Evolutionary conservation across 1,284 basidiomycete species (phyloP).

Genomic region (Xerocomus minutiporus): DNA sequence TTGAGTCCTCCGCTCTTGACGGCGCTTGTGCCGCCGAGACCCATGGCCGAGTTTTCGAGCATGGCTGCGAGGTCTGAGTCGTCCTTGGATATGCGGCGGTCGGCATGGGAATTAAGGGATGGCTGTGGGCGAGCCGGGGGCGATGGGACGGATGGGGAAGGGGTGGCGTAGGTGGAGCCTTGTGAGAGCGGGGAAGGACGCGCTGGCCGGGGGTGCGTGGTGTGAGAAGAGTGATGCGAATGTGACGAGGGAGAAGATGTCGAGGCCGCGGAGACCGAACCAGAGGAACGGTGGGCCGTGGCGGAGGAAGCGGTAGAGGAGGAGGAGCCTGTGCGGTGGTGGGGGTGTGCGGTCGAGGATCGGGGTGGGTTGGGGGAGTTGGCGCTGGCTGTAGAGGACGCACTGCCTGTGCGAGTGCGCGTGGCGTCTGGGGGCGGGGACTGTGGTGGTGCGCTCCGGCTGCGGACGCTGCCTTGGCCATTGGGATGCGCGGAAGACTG

Average conservation of each 20-base stretch:
- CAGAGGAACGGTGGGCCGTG: conserved; percentile 28
- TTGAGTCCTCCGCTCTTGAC: conserved; percentile 66
- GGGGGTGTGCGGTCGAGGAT: conserved; percentile 37
- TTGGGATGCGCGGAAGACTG: conserved; percentile 36
- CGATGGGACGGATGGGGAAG: conserved; percentile 10
- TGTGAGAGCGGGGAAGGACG: conserved; percentile 77
- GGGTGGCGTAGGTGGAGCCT: conserved; percentile 51
- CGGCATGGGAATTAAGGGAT: conserved; percentile 32
- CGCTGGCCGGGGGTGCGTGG: conserved; percentile 46
- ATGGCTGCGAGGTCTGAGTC: conserved; percentile 66
- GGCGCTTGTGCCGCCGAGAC: conserved; percentile 33
- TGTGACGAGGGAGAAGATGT: conserved; percentile 36
- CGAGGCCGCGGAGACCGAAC: conserved; percentile 37
- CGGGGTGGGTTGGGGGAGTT: conserved; percentile 17
- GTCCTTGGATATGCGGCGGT: conserved; percentile 74
- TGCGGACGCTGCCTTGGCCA: conserved; percentile 10
- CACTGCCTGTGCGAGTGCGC: conserved; percentile 43
- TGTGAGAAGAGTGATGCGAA: conserved; percentile 30
- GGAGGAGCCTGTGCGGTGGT: conserved; percentile 43
- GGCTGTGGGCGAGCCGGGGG: conserved; percentile 12
- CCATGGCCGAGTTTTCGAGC: conserved; percentile 46
- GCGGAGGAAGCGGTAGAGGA: conserved; percentile 34
- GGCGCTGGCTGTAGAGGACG: conserved; percentile 36
- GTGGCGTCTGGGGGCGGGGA: conserved; percentile 15
- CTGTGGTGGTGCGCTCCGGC: conserved; percentile 30